A percentile compares a stretch with the other conserved stretches of the same genome.
Evolutionary conservation across 2,329 filamentous ascomycete species (phyloP).

Genomic region (Trichoderma brevicompactum): DNA sequence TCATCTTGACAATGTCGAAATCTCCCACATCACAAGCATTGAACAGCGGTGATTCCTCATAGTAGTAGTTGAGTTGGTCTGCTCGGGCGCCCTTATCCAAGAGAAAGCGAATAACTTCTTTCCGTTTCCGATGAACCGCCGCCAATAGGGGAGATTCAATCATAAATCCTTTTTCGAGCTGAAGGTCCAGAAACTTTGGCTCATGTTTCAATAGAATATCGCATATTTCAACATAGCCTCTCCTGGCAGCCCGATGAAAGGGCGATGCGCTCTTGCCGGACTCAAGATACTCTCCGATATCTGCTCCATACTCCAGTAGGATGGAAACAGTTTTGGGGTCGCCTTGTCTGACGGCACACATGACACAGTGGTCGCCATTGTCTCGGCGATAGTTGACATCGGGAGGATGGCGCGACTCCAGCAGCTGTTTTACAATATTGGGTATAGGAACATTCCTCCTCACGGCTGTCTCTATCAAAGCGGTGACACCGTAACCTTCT

Average conservation of each 20-base stretch:
- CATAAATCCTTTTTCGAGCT: slow-evolving; percentile 28
- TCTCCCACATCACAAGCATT: slow-evolving; percentile 30
- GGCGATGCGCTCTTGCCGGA: slow-evolving; percentile 26
- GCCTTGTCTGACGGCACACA: slow-evolving; percentile 19
- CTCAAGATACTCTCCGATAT: slow-evolving; percentile 30
- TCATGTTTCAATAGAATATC: slow-evolving; percentile 33
- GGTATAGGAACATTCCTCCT: neutral
- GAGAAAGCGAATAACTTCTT: slow-evolving; percentile 30
- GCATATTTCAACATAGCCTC: slow-evolving; percentile 30
- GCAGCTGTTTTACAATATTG: slow-evolving; percentile 29
- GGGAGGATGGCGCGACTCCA: slow-evolving; percentile 31
- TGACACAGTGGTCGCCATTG: slow-evolving; percentile 26
- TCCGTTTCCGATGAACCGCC: slow-evolving; percentile 29
- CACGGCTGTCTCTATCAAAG: slow-evolving; percentile 31
- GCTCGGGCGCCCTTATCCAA: slow-evolving; percentile 33
- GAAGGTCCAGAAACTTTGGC: slow-evolving; percentile 32
- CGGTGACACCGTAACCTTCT: slow-evolving; percentile 31
- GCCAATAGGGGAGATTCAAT: slow-evolving; percentile 32
- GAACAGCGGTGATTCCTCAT: slow-evolving; percentile 32
- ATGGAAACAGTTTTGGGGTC: slow-evolving; percentile 30
- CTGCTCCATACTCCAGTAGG: slow-evolving; percentile 33
- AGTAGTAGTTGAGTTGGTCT: slow-evolving; percentile 26
- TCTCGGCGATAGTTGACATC: slow-evolving; percentile 30
- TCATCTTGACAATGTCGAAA: slow-evolving; percentile 30
- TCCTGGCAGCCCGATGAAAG: slow-evolving; percentile 31